These are phyloP conservation scores for Cephalotrichum gorgonifer DNA, from an alignment of 2,329 filamentous ascomycete species.

Conservation along the genomic window DNA sequence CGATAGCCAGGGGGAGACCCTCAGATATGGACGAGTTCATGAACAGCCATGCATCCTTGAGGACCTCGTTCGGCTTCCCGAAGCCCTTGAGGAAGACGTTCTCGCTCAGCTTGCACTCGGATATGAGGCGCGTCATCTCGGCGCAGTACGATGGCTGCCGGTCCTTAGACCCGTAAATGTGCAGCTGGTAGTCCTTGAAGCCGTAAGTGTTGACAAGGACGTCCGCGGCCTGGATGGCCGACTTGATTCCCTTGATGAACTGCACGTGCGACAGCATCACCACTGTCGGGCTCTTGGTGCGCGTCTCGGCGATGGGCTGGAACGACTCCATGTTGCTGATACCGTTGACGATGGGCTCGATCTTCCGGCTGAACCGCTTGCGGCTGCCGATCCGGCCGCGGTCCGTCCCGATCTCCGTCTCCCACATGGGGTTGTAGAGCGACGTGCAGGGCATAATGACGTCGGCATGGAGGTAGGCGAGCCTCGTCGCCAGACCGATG, in stretches of 20 bases:
- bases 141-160: slow-evolving; percentile 51
- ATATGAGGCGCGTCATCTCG: slow-evolving; percentile 46
- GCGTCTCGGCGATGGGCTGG: slow-evolving; percentile 47
- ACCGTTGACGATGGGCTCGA: slow-evolving; percentile 56
- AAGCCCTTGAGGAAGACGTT: slow-evolving; percentile 43
- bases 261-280: slow-evolving; percentile 56
- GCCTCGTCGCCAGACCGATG: slow-evolving; percentile 34
- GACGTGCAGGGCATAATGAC: slow-evolving; percentile 46
- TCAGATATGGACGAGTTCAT: slow-evolving; percentile 47
- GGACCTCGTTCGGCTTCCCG: slow-evolving; percentile 42
- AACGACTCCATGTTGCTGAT: slow-evolving; percentile 56
- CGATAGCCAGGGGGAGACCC: slow-evolving; percentile 43
- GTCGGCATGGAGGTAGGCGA: slow-evolving; percentile 43
- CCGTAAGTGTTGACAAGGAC: slow-evolving; percentile 57
- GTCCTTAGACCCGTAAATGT: slow-evolving; percentile 54
- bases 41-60: slow-evolving; percentile 47
- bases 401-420: slow-evolving; percentile 49
- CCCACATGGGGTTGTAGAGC: slow-evolving; percentile 56
- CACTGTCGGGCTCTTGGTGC: slow-evolving; percentile 47
- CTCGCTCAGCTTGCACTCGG: slow-evolving; percentile 40
- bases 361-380: slow-evolving; percentile 46
- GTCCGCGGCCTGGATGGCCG: slow-evolving; percentile 51
- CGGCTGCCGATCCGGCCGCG: slow-evolving; percentile 45
- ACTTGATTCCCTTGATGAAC: slow-evolving; percentile 54
- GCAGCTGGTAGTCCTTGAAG: slow-evolving; percentile 52